These are phyloP conservation scores for Hevea brasiliensis DNA, from an alignment of 345 rosid genomes.

Conservation along the genomic window DNA sequence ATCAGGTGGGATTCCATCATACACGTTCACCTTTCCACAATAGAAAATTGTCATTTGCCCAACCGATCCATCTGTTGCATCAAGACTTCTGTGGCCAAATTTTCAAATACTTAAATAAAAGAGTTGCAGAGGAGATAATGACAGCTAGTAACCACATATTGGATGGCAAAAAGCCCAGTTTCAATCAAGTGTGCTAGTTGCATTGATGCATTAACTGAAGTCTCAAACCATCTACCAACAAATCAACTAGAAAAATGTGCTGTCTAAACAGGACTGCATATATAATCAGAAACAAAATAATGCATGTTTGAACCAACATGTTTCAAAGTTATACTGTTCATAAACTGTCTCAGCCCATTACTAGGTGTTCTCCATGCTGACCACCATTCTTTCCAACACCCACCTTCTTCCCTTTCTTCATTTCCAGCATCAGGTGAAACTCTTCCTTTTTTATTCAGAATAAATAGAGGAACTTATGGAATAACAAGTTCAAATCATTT, in stretches of 20 bases:
- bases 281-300: background rate
- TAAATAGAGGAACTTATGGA: too few species aligned
- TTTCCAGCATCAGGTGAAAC: background rate
- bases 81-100: slow-evolving; percentile 48
- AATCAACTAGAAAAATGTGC: background rate
- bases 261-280: background rate
- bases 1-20: slow-evolving; percentile 74
- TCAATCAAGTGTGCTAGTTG: background rate
- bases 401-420: background rate
- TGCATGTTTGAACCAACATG: background rate
- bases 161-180: background rate
- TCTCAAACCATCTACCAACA: background rate
- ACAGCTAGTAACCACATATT: background rate
- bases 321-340: background rate
- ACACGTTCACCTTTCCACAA: slow-evolving; percentile 87
- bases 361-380: background rate
- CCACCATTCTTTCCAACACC: background rate
- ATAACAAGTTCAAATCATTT: background rate
- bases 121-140: slow-evolving; percentile 1
- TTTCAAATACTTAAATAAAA: slow-evolving; percentile 17
- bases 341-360: background rate
- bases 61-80: slow-evolving; percentile 37
- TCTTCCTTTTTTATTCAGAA: background rate
- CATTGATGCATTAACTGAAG: background rate
- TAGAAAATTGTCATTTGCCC: slow-evolving; percentile 95